Percentiles rank a stretch among this genome's conserved stretches.
phyloP scores from a whole-genome alignment of 352 stramenopile species.

The Albugo candida region DNA sequence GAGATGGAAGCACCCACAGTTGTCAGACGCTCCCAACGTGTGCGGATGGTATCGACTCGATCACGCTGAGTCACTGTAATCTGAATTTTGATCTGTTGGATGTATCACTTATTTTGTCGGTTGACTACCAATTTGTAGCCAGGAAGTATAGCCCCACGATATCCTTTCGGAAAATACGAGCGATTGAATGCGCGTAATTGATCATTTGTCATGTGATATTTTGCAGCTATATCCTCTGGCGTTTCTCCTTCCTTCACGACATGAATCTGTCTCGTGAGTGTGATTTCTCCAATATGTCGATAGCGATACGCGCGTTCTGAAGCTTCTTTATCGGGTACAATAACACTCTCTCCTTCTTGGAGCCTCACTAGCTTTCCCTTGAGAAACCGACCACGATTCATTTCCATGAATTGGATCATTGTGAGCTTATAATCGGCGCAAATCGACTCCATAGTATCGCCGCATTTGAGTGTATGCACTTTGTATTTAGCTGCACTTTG shows the following conservation, averaged over 20 bases:
- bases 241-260: conserved; percentile 52
- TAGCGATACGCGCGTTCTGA: conserved; percentile 25
- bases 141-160: conserved; percentile 50
- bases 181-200: conserved; percentile 73
- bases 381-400: conserved; percentile 53
- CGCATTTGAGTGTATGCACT: conserved; percentile 23
- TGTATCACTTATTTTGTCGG: conserved; percentile 12
- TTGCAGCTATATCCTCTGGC: conserved; percentile 30
- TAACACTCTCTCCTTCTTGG: conserved; percentile 32
- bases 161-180: conserved; percentile 73
- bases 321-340: conserved; percentile 48
- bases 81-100: conserved; percentile 6
- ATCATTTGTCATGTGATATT: conserved; percentile 67
- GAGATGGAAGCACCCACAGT: not conserved
- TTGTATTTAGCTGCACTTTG: conserved; percentile 27
- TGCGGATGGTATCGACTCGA: too few relatives aligned
- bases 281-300: conserved; percentile 58
- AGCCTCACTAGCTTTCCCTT: conserved; percentile 39
- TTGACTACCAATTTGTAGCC: conserved; percentile 74
- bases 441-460: conserved; percentile 57
- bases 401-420: conserved; percentile 50
- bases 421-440: conserved; percentile 41
- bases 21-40: conserved; percentile 1
- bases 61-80: too few relatives aligned
- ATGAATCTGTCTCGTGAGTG: conserved; percentile 76